Base-by-base conservation (phyloP, 306 rosid genomes). In the Delonix regia region DNA sequence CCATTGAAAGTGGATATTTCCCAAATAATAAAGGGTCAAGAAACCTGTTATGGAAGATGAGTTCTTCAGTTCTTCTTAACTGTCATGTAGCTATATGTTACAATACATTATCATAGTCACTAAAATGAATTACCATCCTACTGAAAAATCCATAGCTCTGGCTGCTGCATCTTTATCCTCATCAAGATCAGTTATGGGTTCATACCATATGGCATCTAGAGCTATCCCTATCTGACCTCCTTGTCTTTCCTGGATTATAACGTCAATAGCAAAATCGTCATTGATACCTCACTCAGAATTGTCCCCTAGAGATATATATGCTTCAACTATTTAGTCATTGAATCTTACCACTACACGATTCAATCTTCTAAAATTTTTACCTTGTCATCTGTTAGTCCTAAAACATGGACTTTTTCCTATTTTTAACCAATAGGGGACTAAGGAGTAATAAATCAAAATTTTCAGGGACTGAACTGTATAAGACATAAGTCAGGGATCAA, bases 1-100 rank as follows among this genome's bases (percentile, higher is more conserved):
- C 78, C 98, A 94, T 94, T 45, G 97, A 90, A 66, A 22, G 85
- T 71, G 98, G 98, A 69, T 92, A 94, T 41, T 88, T 77, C 33
- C 98, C 98, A 59, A 90, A 83, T 83, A 87, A 67, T 61, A 94
- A 87, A 13, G 98, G 98, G 67, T 90, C 97, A 66, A 94, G 98
- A 82, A 86, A 92, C 97, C 98, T 94, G 88, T 73, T 44, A 51
- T 21, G 64, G 70, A 84, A 67, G 18, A 61, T 44, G 62, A 64
- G 5, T 9, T 64, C 28, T 19, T 64, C 28, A 30, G 67, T 9
- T 33, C 61, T 44, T 45, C 56, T 25, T 68, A 41, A 12, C 36
- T 69, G 45, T 59, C 71, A 71, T 33, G 45, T 34, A 39, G 77
- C 47, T 21, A 27, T 57, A 15, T 60, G 24, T 18, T 18, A 48